phyloP scores from a whole-genome alignment of 2,329 filamentous ascomycete genomes.

The Stemphylium lycopersici region DNA sequence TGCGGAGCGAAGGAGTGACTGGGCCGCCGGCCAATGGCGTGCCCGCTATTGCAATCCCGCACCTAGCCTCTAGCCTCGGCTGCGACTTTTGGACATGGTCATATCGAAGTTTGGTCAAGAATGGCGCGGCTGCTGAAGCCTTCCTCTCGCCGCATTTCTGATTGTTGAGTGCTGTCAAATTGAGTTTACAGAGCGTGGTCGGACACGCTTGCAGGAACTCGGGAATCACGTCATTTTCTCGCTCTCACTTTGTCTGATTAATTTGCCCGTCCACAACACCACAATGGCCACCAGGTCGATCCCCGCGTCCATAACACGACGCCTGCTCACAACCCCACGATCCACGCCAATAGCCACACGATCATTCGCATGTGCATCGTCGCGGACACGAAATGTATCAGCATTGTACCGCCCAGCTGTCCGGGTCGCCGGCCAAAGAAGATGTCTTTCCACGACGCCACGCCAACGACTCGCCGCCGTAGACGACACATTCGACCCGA shows the following conservation, averaged over 20 bases:
- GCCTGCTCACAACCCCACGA: conserved; percentile 31
- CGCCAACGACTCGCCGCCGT: conserved; percentile 43
- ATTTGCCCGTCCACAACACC: conserved; percentile 11
- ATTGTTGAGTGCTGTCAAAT: conserved; percentile 10
- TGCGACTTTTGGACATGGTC: conserved; percentile 34
- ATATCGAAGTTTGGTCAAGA: conserved; percentile 22
- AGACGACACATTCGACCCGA: conserved; percentile 52
- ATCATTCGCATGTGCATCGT: conserved; percentile 26
- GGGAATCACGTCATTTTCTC: background rate
- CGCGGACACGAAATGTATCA: conserved; percentile 21
- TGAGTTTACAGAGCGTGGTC: background rate
- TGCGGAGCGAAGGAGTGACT: background rate
- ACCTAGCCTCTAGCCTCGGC: conserved; percentile 36
- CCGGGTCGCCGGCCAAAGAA: conserved; percentile 47
- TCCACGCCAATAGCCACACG: conserved; percentile 24
- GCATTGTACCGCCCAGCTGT: conserved; percentile 39
- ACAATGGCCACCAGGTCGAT: conserved; percentile 44
- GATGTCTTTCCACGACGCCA: conserved; percentile 44
- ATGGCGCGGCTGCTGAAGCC: conserved; percentile 17
- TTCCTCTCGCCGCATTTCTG: conserved; percentile 13
- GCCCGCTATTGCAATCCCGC: conserved; percentile 27
- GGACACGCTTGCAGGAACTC: background rate
- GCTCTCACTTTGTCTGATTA: background rate
- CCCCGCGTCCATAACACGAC: conserved; percentile 35
- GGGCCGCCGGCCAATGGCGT: conserved; percentile 26